These are phyloP conservation scores for Rhytidhysteron rufulum DNA, from an alignment of 2,329 filamentous ascomycete species.

Conservation along the genomic window DNA sequence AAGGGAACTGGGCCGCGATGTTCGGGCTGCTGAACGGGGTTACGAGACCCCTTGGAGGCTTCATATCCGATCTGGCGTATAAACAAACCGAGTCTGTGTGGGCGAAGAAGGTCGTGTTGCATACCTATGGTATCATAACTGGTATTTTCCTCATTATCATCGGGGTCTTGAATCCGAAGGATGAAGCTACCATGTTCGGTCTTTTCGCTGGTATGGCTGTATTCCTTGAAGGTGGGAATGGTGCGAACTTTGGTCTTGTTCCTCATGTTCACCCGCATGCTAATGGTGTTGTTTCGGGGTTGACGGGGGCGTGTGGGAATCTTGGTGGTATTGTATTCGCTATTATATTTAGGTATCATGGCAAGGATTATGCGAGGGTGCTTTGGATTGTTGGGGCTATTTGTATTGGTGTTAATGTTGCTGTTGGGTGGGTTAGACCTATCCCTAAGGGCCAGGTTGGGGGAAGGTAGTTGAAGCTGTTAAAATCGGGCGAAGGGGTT, in stretches of 20 bases:
- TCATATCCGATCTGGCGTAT: slow-evolving; percentile 53
- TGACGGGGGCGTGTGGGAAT: slow-evolving; percentile 77
- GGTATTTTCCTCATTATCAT: slow-evolving; percentile 59
- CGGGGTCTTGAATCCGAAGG: slow-evolving; percentile 56
- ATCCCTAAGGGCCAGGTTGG: slow-evolving; percentile 49
- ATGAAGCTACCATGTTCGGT: slow-evolving; percentile 64
- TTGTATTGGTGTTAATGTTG: slow-evolving; percentile 64
- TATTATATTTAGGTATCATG: slow-evolving; percentile 72
- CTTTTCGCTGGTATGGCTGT: slow-evolving; percentile 71
- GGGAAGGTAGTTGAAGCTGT: slow-evolving; percentile 17
- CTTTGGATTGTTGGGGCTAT: slow-evolving; percentile 80
- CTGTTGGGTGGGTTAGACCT: slow-evolving; percentile 59
- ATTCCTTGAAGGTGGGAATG: slow-evolving; percentile 79
- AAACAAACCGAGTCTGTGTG: slow-evolving; percentile 48
- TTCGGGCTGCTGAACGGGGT: slow-evolving; percentile 69
- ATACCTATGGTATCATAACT: slow-evolving; percentile 52
- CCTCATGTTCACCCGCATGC: slow-evolving; percentile 78
- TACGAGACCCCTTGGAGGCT: slow-evolving; percentile 62
- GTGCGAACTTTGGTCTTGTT: slow-evolving; percentile 77
- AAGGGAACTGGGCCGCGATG: slow-evolving; percentile 62
- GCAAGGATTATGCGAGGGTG: slow-evolving; percentile 61
- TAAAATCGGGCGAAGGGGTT: too few species aligned
- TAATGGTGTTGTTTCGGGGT: slow-evolving; percentile 72
- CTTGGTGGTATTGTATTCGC: slow-evolving; percentile 80
- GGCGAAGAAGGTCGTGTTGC: slow-evolving; percentile 60